Conservation (phyloP, 768 basidiomycete genomes). For the Leccinum obscurum region DNA sequence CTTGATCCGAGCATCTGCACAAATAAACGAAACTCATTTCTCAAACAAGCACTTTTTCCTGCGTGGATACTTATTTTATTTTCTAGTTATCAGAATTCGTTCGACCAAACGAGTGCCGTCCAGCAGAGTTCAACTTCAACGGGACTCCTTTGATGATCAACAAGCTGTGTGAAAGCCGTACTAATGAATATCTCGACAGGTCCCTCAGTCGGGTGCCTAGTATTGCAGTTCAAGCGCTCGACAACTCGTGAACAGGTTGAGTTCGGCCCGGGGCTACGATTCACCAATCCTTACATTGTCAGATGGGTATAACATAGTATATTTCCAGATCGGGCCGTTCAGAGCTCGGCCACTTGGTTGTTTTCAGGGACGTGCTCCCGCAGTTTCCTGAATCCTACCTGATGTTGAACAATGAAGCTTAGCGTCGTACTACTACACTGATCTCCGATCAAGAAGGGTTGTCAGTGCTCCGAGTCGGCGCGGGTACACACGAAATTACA, state of each 20-base stretch:
- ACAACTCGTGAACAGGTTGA: too few relatives aligned
- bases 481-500: background rate
- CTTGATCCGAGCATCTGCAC: background rate
- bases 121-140: too few relatives aligned
- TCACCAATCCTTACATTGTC: too few relatives aligned
- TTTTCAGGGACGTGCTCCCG: background rate
- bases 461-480: background rate
- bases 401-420: constrained; percentile 1
- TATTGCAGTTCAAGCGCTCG: background rate
- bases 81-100: background rate
- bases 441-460: background rate
- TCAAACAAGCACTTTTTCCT: background rate
- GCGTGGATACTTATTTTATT: background rate
- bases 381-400: background rate
- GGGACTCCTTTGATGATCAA: background rate
- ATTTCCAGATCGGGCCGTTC: background rate
- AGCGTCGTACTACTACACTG: background rate
- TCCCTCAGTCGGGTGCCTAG: background rate
- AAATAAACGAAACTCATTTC: background rate
- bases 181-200: background rate
- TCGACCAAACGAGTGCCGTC: background rate
- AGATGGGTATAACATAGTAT: too few relatives aligned
- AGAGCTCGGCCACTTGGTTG: background rate
- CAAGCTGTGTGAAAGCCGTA: background rate
- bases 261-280: too few relatives aligned